A percentile compares a stretch with the other conserved stretches of the same genome.
Conservation (phyloP, 306 rosid genomes). For the Cicer arietinum region DNA sequence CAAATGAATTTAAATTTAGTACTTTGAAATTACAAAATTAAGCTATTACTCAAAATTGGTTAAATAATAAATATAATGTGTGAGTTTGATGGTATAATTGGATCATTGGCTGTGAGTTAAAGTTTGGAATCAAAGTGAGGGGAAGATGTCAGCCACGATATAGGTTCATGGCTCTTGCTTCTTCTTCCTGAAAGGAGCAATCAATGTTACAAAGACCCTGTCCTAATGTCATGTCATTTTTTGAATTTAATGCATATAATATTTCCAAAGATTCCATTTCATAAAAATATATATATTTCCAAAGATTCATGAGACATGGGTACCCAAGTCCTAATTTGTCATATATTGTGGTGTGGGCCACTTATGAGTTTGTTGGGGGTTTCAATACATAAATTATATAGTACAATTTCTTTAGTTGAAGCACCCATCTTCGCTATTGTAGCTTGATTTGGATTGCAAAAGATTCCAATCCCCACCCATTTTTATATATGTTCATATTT, state of each 20-base stretch:
- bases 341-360: constrained; percentile 40
- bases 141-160: constrained; percentile 36
- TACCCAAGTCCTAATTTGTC: constrained; percentile 48
- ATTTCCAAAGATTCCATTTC: background rate
- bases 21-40: too few relatives aligned
- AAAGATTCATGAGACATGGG: constrained; percentile 44
- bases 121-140: constrained; percentile 29
- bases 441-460: constrained; percentile 13
- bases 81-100: constrained; percentile 39
- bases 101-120: constrained; percentile 36
- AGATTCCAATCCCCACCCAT: constrained; percentile 41
- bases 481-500: constrained; percentile 9
- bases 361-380: background rate
- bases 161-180: constrained; percentile 38
- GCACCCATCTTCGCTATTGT: constrained; percentile 5
- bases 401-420: background rate
- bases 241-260: constrained; percentile 14
- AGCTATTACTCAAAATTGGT: constrained; percentile 29
- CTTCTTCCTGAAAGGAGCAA: constrained; percentile 39
- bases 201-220: constrained; percentile 47
- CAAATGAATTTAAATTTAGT: too few relatives aligned
- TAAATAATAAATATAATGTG: constrained; percentile 38
- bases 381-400: background rate
- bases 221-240: constrained; percentile 27
- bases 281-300: too few relatives aligned